Percentiles rank a stretch among this genome's conserved stretches.
phyloP scores from a whole-genome alignment of 495 filamentous ascomycete genomes.

The Rhypophila decipiens region DNA sequence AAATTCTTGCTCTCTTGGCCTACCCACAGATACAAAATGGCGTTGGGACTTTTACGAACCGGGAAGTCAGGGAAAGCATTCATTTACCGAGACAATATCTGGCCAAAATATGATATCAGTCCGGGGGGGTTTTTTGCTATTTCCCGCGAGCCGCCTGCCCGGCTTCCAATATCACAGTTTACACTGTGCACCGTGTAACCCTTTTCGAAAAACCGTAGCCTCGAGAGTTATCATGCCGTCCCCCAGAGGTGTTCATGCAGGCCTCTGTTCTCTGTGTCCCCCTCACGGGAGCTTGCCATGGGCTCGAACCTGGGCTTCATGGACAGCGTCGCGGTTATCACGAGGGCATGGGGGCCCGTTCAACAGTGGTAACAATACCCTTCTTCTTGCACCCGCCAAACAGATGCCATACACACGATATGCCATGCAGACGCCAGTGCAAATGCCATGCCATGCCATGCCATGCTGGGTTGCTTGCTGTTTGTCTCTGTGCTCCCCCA shows the following conservation, averaged over 20 bases:
- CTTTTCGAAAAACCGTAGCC: background rate
- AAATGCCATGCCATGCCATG: conserved; percentile 5
- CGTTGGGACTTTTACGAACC: background rate
- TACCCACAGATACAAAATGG: too few species aligned
- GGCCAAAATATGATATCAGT: too few species aligned
- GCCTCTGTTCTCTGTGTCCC: background rate
- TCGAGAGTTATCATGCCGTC: background rate
- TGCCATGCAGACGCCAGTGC: background rate
- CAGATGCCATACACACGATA: background rate
- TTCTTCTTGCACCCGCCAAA: background rate
- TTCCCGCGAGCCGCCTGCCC: background rate
- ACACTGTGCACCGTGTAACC: background rate
- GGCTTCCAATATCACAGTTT: background rate
- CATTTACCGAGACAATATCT: background rate
- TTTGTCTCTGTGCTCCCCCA: background rate
- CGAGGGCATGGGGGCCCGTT: too few species aligned
- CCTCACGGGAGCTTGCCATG: background rate
- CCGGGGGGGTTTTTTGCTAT: too few species aligned
- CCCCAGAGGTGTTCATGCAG: background rate
- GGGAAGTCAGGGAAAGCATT: background rate
- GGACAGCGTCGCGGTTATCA: background rate
- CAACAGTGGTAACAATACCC: too few species aligned
- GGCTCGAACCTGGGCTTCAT: background rate
- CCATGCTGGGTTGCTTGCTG: background rate
- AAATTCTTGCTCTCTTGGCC: background rate